Evolutionary conservation across 306 rosid species (phyloP).

Genomic region (Lathyrus sativus): DNA sequence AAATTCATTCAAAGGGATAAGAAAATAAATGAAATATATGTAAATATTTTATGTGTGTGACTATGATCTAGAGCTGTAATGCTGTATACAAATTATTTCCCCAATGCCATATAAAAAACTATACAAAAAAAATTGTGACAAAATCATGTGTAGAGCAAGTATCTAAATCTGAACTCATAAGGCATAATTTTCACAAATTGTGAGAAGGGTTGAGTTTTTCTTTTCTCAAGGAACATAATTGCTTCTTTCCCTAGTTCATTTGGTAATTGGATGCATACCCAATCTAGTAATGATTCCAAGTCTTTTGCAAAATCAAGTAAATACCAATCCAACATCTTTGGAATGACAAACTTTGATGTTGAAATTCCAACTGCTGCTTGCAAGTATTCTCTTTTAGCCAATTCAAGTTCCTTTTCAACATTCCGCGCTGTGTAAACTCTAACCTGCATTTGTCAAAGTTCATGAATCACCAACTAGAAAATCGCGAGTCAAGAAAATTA

Average conservation of each 20-base stretch:
- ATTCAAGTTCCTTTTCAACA: slow-evolving; percentile 81
- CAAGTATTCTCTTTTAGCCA: slow-evolving; percentile 82
- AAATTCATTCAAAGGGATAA: not conserved
- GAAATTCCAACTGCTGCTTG: slow-evolving; percentile 85
- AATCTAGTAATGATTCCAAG: slow-evolving; percentile 82
- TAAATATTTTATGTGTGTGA: slow-evolving; percentile 26
- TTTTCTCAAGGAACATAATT: slow-evolving; percentile 63
- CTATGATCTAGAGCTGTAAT: slow-evolving; percentile 33
- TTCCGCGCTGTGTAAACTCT: slow-evolving; percentile 78
- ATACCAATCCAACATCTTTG: slow-evolving; percentile 88
- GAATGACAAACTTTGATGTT: slow-evolving; percentile 59
- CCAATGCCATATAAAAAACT: slow-evolving; percentile 27
- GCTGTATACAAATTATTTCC: slow-evolving; percentile 46
- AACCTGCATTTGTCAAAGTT: slow-evolving; percentile 57
- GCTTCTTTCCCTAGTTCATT: slow-evolving; percentile 82
- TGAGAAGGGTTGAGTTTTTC: slow-evolving; percentile 57
- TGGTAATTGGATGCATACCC: slow-evolving; percentile 92
- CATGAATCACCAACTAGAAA: slow-evolving; percentile 32
- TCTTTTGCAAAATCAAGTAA: slow-evolving; percentile 88
- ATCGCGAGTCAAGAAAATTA: slow-evolving; percentile 8
- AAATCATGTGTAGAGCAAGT: slow-evolving; percentile 61
- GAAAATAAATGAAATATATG: slow-evolving; percentile 6
- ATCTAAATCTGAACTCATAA: slow-evolving; percentile 86
- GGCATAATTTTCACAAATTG: slow-evolving; percentile 77
- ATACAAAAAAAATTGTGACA: slow-evolving; percentile 21